Evolutionary conservation across 345 rosid species (phyloP).

Genomic region (Populus ilicifolia): DNA sequence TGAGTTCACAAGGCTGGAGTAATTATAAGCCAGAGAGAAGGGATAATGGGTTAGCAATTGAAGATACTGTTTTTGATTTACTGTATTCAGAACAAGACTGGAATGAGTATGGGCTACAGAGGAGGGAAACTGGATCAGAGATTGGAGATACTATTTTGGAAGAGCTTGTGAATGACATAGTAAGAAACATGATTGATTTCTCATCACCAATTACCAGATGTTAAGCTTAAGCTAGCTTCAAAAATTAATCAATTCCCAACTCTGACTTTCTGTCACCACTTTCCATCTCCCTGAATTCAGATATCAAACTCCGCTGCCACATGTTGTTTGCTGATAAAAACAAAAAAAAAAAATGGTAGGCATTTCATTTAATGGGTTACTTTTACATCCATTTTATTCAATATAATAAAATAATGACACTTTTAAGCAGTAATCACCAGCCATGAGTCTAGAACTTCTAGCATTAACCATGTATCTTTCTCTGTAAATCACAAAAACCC

Average conservation of each 20-base stretch:
- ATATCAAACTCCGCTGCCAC: neutral
- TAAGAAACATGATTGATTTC: conserved; percentile 22
- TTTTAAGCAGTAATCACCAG: neutral
- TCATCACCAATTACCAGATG: neutral
- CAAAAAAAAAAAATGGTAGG: neutral
- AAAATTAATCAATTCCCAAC: neutral
- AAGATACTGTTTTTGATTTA: conserved; percentile 33
- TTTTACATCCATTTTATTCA: neutral
- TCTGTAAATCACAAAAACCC: neutral
- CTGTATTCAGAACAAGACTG: conserved; percentile 37
- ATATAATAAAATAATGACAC: neutral
- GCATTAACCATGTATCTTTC: neutral
- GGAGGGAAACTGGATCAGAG: conserved; percentile 23
- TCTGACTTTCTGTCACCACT: neutral
- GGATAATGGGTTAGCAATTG: conserved; percentile 28
- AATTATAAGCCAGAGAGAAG: conserved; percentile 13
- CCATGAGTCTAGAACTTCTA: neutral
- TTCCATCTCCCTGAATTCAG: neutral
- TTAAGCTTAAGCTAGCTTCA: neutral
- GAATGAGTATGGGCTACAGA: conserved; percentile 19
- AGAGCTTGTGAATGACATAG: conserved; percentile 30
- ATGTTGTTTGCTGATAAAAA: neutral
- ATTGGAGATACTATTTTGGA: conserved; percentile 42
- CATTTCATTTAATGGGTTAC: neutral
- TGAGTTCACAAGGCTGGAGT: conserved; percentile 39